Percentiles rank a stretch among this genome's conserved stretches.
phyloP scores from a whole-genome alignment of 495 filamentous ascomycete genomes.

The Hypoxylon lenormandii region DNA sequence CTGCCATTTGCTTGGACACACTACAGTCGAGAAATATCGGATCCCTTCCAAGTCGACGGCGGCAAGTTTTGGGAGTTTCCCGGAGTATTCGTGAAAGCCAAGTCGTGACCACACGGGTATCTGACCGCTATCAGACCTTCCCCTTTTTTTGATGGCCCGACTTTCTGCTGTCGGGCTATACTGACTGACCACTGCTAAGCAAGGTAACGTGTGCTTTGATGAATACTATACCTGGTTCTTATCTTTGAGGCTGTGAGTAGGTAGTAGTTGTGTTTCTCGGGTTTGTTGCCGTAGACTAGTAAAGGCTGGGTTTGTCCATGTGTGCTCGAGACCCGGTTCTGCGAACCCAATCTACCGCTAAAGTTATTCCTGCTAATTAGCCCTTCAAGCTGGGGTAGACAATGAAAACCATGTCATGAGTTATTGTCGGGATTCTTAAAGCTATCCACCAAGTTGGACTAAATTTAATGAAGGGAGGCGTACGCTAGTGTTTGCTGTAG shows the following conservation, averaged over 20 bases:
- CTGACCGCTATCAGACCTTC: constrained; percentile 17
- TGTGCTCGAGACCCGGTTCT: constrained; percentile 34
- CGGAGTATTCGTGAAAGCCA: constrained; percentile 20
- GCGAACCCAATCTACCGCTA: constrained; percentile 36
- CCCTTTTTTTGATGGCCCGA: constrained; percentile 7
- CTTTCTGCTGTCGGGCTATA: background rate
- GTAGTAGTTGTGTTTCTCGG: constrained; percentile 1
- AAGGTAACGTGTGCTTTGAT: background rate
- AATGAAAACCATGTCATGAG: constrained; percentile 33
- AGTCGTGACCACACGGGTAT: constrained; percentile 24
- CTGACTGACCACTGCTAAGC: constrained; percentile 19
- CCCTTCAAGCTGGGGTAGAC: constrained; percentile 24
- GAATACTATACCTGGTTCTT: constrained; percentile 17
- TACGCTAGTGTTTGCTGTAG: constrained; percentile 17
- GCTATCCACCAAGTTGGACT: constrained; percentile 21
- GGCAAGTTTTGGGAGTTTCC: constrained; percentile 11
- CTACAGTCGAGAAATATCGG: constrained; percentile 25
- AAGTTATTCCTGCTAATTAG: constrained; percentile 30
- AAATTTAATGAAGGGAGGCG: constrained; percentile 15
- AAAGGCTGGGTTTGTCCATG: constrained; percentile 28
- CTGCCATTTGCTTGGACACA: constrained; percentile 22
- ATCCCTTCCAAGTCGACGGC: constrained; percentile 33
- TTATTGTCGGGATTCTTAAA: constrained; percentile 23
- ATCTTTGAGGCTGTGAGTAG: constrained; percentile 20
- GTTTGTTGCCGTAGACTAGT: constrained; percentile 17